Conservation (phyloP, 352 stramenopile genomes). For the Pythium apleroticum region DNA sequence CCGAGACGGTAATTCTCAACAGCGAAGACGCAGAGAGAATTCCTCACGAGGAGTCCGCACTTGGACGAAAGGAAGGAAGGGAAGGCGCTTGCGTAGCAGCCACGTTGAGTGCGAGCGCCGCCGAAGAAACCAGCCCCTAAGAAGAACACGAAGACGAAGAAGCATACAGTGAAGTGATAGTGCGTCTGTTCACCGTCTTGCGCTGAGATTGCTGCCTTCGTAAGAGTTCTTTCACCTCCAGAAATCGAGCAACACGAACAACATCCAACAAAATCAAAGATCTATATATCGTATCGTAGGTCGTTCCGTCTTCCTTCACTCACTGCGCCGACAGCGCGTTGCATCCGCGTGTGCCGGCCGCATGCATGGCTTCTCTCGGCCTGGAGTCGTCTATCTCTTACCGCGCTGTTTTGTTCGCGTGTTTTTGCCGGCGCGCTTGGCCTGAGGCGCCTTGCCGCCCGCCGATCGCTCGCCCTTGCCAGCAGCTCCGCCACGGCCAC, state of each 20-base stretch:
- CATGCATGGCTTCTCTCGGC: no score
- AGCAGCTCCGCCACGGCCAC: not conserved
- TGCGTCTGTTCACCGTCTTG: no score
- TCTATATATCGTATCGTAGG: constrained; percentile 7
- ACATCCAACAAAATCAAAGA: constrained; percentile 1
- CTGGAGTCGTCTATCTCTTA: constrained; percentile 26
- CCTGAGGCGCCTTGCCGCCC: constrained; percentile 28
- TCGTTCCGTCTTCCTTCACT: not conserved
- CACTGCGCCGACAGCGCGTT: not conserved
- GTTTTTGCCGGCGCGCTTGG: constrained; percentile 30
- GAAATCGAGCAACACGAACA: no score
- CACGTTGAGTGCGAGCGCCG: no score
- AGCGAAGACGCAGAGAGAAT: not conserved
- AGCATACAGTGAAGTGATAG: no score
- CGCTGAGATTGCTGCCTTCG: no score
- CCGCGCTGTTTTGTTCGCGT: constrained; percentile 29
- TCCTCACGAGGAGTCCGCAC: not conserved
- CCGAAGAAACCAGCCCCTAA: no score
- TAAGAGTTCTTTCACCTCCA: no score
- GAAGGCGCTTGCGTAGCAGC: no score
- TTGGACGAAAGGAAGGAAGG: not conserved
- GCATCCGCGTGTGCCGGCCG: no score
- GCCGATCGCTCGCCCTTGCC: constrained; percentile 16
- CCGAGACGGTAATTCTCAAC: not conserved
- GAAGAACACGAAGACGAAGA: no score